Evolutionary conservation across 495 filamentous ascomycete genomes (phyloP), one percentile per base, ranked within the genome.

Genomic region (Podospora fimiseda): DNA sequence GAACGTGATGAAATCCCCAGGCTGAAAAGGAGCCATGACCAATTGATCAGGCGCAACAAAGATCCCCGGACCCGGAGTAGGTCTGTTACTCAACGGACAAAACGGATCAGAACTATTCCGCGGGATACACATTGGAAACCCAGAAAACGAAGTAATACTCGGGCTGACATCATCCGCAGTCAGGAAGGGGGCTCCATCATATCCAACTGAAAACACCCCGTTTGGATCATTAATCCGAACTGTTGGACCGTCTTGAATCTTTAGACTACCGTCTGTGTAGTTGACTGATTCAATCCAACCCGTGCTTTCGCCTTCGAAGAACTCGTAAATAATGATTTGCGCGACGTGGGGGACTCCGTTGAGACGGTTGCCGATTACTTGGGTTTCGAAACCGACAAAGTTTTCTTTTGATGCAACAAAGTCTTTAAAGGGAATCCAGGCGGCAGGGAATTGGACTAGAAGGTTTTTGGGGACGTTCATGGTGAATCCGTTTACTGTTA

Each of bases 71-170:
- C 23, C 23, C 16, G 3, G 2, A 5, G 50, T 47, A 1, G 62
- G 66, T 2, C 67, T 60, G 48, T 70, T 68, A 5, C 48, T 45
- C 6, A 50, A 16, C 6, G 67, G 69, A 30, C 65, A 70, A 2
- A 61, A 45, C 0, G 53, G 50, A 15, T 71, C 69, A 0, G 48
- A 45, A 16, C n/a, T 8, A 24, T 58, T 60, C 13, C 69, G 60
- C 2, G 69, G 69, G 37, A 72, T 62, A 48, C 69, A 72, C 63
- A 72, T 69, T n/a, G 68, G 69, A 41, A 72, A 70, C 2, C 69
- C 67, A 4, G 51, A 56, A 39, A 72, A 72, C 0, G 68, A 59
- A 7, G 62, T 60, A 33, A 72, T 65, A 33, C 51, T 58, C 0
- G 69, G 69, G 50, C 57, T 70, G 45, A 57, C 55, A 22, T 62